A percentile compares a stretch with the other conserved stretches of the same genome.
These are phyloP conservation scores for Mikania micrantha DNA, from an alignment of 129 eudicot genomes.

Conservation along the genomic window DNA sequence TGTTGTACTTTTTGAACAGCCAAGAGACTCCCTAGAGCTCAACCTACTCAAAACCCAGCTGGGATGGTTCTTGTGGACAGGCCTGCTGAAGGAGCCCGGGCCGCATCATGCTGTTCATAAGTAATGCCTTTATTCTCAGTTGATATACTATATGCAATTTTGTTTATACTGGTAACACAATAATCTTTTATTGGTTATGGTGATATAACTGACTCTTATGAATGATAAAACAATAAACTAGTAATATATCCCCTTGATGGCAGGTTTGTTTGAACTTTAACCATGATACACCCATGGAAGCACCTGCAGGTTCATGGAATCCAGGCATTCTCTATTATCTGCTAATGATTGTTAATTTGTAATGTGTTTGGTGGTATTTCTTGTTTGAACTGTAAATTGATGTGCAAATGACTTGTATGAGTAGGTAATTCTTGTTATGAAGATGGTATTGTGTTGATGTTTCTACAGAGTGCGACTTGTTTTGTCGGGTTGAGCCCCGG, in stretches of 20 bases:
- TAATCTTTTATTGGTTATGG: slow-evolving; percentile 4
- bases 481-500: too few relatives aligned
- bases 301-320: slow-evolving; percentile 5
- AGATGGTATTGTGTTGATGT: background rate
- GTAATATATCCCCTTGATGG: background rate
- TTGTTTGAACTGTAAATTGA: slow-evolving; percentile 23
- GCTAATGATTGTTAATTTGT: background rate
- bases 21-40: slow-evolving; percentile 82
- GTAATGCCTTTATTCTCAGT: slow-evolving; percentile 15
- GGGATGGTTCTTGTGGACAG: slow-evolving; percentile 95
- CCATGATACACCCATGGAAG: slow-evolving; percentile 8
- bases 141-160: background rate
- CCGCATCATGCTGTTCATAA: slow-evolving; percentile 84
- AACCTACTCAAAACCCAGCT: slow-evolving; percentile 80
- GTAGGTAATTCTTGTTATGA: slow-evolving; percentile 16
- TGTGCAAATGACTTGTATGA: slow-evolving; percentile 16
- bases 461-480: too few relatives aligned
- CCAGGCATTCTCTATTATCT: slow-evolving; percentile 6
- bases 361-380: background rate
- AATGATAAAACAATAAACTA: background rate
- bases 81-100: slow-evolving; percentile 69
- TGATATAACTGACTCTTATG: background rate
- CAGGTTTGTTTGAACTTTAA: slow-evolving; percentile 12
- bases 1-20: slow-evolving; percentile 40
- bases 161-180: slow-evolving; percentile 13